Evolutionary conservation across 768 basidiomycete genomes (phyloP), one percentile per base, ranked within the genome.

Genomic region (Suillus lakei): DNA sequence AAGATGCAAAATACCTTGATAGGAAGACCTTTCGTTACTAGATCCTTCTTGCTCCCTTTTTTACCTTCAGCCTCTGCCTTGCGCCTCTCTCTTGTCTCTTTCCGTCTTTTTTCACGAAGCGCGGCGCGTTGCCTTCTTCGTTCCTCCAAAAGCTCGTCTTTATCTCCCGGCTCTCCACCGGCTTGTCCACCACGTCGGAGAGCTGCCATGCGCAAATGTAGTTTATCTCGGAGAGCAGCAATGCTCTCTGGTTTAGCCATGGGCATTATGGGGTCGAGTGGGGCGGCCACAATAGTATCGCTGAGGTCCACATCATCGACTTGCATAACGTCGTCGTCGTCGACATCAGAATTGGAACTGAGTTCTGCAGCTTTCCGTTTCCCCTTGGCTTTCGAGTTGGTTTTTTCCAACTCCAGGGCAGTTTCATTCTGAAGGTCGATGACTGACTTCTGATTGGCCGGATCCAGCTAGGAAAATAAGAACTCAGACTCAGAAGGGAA

Each of bases 31-130:
- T n/a, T 54, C 58, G 72, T 74, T 58, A 79, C 77, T 59, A 73
- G 73, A 59, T 81, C 81, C 68, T 83, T 84, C 10, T 54, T 54
- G 53, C 21, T 84, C 16, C 80, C 80, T 73, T 85, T 80, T 78
- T 80, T 83, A 60, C 75, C 72, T 72, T 91, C 92, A 66, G 87
- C 82, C 73, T 91, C 89, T 18, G 81, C 83, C 69, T 82, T 79
- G 65, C 89, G 92, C 78, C 93, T 91, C 78, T 96, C 95, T 73
- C 85, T 91, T 9, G 92, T 93, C 80, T 93, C 91, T 72, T 91
- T 92, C 73, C 96, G 79, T 69, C 97, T 81, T 64, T 88, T 85
- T 77, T 98, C 96, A 26, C 96, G 84, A 83, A 98, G 83, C 39
- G 90, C 87, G 0, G 91, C 96, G 5, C 95, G 82, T 71, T 93